Evolutionary conservation across 331 rosid species (phyloP), one percentile per base, ranked within the genome.

Genomic region (Cydonia oblonga): DNA sequence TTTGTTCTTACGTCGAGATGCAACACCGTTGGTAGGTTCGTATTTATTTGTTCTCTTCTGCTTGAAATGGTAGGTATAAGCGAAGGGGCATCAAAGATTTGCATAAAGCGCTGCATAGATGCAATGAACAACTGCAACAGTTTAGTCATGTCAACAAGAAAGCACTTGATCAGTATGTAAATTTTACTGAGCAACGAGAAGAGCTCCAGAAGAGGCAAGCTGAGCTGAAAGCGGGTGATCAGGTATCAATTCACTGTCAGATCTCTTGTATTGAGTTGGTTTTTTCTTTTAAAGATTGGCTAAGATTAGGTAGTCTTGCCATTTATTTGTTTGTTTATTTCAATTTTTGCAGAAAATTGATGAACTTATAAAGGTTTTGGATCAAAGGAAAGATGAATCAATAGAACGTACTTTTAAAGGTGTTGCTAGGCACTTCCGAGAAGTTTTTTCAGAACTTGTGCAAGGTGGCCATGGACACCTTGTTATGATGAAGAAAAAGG

Each of bases 371-470:
- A 75, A 87, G 19, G 97, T 87, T 72, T 85, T 93, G 77, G 97
- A 93, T 89, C 96, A 91, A 70, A 88, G 97, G 80, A 93, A 93
- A 80, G 98, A 93, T 58, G 98, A 91, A 80, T 93, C 97, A 33
- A 93, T 93, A 58, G 98, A 93, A 58, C 97, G 97, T 52, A 93
- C 97, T 75, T 93, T 93, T 84, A 93, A 93, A 84, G 98, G 98
- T 76, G 98, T 91, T 80, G 97, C 98, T 40, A 84, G 90, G 91
- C 95, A 93, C 87, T 93, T 93, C 73, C 96, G 95, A 72, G 96
- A 93, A 88, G 96, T 93, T 70, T 93, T 93, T 78, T 87, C 98
- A 15, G 92, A 93, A 76, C 98, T 93, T 69, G 98, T 93, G 79
- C 96, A 81, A 76, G 98, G 96, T 18, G 98, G 97, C 61, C 88